Conservation (phyloP, 2,329 filamentous ascomycete genomes). For the Ophiostoma angusticollis region DNA sequence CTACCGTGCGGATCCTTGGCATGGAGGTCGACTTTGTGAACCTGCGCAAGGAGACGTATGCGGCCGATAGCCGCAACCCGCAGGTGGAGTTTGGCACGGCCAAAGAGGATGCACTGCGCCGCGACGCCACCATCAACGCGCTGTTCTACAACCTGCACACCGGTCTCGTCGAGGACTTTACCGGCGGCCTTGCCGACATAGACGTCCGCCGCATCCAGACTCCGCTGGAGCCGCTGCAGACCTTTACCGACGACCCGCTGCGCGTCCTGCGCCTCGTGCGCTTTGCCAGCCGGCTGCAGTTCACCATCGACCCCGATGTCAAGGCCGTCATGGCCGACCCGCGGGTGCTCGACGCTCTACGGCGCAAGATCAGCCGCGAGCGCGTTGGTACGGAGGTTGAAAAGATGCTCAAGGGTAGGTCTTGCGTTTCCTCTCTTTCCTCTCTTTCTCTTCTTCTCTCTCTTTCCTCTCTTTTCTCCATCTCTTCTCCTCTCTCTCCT, state of each 20-base stretch:
- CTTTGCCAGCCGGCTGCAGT: constrained; percentile 76
- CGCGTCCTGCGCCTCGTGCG: constrained; percentile 76
- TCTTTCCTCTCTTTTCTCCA: background rate
- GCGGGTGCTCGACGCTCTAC: constrained; percentile 69
- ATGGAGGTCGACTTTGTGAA: constrained; percentile 93
- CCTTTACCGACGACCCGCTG: constrained; percentile 87
- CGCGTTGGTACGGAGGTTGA: constrained; percentile 76
- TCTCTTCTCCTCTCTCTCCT: too few species aligned
- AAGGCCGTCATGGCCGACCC: constrained; percentile 61
- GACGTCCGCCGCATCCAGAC: constrained; percentile 61
- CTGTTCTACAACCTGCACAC: constrained; percentile 91
- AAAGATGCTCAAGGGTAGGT: constrained; percentile 69
- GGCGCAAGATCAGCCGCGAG: constrained; percentile 82
- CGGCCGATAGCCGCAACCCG: constrained; percentile 78
- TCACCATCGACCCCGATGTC: constrained; percentile 59
- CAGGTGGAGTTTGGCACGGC: constrained; percentile 89
- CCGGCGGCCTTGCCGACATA: constrained; percentile 67
- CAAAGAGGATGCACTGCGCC: constrained; percentile 74
- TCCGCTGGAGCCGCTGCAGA: constrained; percentile 76
- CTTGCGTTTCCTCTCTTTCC: background rate
- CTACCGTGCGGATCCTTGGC: constrained; percentile 72
- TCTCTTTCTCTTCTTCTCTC: background rate
- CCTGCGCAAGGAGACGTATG: constrained; percentile 80
- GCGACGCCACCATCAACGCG: constrained; percentile 90
- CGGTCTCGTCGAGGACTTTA: constrained; percentile 71